These are phyloP conservation scores for Capronia americana DNA, from an alignment of 2,329 filamentous ascomycete species.

Conservation along the genomic window DNA sequence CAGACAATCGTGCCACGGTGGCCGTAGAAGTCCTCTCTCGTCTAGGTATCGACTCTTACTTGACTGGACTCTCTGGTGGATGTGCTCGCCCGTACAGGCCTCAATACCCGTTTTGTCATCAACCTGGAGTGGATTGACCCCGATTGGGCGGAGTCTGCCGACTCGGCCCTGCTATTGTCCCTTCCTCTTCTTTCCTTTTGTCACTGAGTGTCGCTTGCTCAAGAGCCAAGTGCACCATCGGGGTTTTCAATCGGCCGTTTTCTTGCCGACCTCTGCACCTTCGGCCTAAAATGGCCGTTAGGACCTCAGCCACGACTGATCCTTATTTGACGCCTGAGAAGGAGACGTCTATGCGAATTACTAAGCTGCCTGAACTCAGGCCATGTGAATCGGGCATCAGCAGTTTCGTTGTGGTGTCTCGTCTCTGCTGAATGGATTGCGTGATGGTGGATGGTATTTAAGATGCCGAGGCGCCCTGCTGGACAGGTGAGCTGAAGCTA, in stretches of 20 bases:
- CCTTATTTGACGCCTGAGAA: neutral
- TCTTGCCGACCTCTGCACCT: neutral
- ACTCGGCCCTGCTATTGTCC: neutral
- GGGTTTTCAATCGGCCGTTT: neutral
- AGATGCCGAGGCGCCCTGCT: neutral
- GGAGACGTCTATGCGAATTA: neutral
- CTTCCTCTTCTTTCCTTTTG: no score
- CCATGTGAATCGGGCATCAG: neutral
- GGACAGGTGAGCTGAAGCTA: neutral
- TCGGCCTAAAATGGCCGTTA: neutral
- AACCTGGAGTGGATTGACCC: neutral
- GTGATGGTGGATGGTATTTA: neutral
- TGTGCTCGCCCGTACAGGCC: no score
- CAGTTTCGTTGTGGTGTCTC: neutral
- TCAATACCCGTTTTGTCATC: neutral
- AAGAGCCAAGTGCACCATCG: no score
- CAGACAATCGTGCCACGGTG: no score
- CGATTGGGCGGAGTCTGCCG: neutral
- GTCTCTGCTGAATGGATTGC: neutral
- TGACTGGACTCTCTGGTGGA: no score
- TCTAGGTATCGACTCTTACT: no score
- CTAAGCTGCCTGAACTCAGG: neutral
- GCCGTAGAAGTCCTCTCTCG: no score
- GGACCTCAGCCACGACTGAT: neutral
- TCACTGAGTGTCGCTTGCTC: no score